phyloP scores from a whole-genome alignment of 306 rosid genomes.

The Quercus parvula region DNA sequence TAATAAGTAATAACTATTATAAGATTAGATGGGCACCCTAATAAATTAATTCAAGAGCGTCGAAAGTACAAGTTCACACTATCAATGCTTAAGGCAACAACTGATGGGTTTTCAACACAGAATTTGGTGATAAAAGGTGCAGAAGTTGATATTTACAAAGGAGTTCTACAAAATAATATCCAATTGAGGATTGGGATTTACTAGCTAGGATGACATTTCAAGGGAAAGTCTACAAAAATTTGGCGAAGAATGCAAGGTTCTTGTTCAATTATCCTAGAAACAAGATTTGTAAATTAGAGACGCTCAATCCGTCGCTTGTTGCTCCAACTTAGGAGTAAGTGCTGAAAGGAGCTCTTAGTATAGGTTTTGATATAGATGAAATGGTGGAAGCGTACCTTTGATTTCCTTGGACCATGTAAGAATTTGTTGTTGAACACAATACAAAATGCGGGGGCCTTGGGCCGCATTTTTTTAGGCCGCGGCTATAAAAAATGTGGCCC shows the following conservation, averaged over 20 bases:
- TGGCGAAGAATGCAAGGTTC: slow-evolving; percentile 48
- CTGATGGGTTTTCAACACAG: slow-evolving; percentile 37
- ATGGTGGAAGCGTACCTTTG: no score
- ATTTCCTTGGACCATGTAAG: no score
- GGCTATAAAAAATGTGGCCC: no score
- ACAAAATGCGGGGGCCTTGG: no score
- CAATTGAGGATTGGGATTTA: slow-evolving; percentile 64
- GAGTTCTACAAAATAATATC: slow-evolving; percentile 51
- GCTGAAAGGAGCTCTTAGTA: no score
- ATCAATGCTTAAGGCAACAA: slow-evolving; percentile 53
- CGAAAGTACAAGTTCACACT: slow-evolving; percentile 41
- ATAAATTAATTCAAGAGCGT: slow-evolving; percentile 16
- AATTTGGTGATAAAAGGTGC: slow-evolving; percentile 54
- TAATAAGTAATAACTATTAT: not conserved
- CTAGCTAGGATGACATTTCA: slow-evolving; percentile 22
- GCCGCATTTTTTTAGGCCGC: no score
- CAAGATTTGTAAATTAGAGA: no score
- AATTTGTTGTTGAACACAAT: no score
- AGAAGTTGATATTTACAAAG: slow-evolving; percentile 55
- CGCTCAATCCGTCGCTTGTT: no score
- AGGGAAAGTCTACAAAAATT: slow-evolving; percentile 27
- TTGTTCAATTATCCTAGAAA: slow-evolving; percentile 37
- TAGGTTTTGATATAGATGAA: no score
- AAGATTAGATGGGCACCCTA: not conserved
- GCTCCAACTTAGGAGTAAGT: no score